These are phyloP conservation scores for Trypanosoma mega DNA, from an alignment of 208 protist species.

Conservation along the genomic window DNA sequence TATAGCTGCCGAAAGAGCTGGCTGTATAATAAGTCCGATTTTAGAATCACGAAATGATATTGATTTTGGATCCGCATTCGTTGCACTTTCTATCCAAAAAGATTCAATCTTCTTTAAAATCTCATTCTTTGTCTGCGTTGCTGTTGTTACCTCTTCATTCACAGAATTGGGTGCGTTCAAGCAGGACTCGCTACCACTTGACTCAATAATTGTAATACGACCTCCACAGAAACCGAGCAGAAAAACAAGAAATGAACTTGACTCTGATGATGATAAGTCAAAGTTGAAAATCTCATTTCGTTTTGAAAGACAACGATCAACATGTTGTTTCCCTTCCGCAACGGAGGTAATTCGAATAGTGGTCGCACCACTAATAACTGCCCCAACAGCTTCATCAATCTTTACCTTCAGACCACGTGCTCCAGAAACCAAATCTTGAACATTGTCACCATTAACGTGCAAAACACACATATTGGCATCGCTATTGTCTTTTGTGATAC, in stretches of 20 bases:
- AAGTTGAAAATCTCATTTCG: not conserved
- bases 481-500: not conserved
- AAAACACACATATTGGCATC: slow-evolving; percentile 13
- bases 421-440: slow-evolving; percentile 17
- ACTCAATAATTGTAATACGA: slow-evolving; percentile 6
- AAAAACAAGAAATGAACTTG: slow-evolving; percentile 1
- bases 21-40: slow-evolving; percentile 10
- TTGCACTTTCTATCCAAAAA: slow-evolving; percentile 14
- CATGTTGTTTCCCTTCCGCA: slow-evolving; percentile 4
- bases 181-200: not conserved
- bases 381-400: not conserved
- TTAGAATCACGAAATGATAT: slow-evolving; percentile 6
- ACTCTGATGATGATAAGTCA: not conserved
- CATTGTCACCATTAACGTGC: slow-evolving; percentile 1
- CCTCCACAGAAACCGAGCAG: not conserved
- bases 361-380: not conserved
- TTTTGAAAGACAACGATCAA: slow-evolving; percentile 8
- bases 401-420: slow-evolving; percentile 10
- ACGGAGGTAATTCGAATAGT: not conserved
- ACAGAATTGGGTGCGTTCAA: not conserved
- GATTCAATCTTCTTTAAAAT: not conserved
- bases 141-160: not conserved
- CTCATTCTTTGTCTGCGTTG: slow-evolving; percentile 4
- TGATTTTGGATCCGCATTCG: slow-evolving; percentile 8
- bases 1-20: slow-evolving; percentile 12